Conservation (phyloP, 2,329 filamentous ascomycete genomes). For the Harringtonia aguacate region DNA sequence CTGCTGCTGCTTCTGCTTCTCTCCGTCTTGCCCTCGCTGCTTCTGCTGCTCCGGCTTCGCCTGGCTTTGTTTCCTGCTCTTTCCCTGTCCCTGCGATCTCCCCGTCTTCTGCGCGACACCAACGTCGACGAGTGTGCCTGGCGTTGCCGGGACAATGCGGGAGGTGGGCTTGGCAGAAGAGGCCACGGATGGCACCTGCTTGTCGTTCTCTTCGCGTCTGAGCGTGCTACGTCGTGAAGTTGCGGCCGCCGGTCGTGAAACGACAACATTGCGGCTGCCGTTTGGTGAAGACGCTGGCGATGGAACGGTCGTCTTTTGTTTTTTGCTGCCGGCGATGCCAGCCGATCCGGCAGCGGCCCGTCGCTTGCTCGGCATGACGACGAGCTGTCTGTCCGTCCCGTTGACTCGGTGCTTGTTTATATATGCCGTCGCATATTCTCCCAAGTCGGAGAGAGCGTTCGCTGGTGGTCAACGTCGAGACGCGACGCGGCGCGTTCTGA, state of each 20-base stretch:
- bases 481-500: too few species aligned
- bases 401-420: too few species aligned
- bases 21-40: background rate
- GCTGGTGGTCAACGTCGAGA: too few species aligned
- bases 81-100: background rate
- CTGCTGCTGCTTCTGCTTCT: slow-evolving; percentile 21
- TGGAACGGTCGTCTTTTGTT: slow-evolving; percentile 2
- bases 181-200: background rate
- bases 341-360: background rate
- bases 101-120: background rate
- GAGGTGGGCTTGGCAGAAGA: background rate
- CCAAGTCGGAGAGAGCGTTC: too few species aligned
- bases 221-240: too few species aligned
- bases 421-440: too few species aligned
- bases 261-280: background rate
- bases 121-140: background rate
- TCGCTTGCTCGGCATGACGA: background rate
- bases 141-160: slow-evolving; percentile 5
- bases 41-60: background rate
- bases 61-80: background rate
- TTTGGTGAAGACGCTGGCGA: background rate
- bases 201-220: background rate
- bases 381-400: too few species aligned
- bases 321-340: slow-evolving; percentile 2
- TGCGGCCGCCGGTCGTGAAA: too few species aligned